A percentile compares a stretch with the other conserved stretches of the same genome.
These are phyloP conservation scores for Cyclostephanos invisitatus DNA, from an alignment of 108 stramenopile species.

Conservation along the genomic window DNA sequence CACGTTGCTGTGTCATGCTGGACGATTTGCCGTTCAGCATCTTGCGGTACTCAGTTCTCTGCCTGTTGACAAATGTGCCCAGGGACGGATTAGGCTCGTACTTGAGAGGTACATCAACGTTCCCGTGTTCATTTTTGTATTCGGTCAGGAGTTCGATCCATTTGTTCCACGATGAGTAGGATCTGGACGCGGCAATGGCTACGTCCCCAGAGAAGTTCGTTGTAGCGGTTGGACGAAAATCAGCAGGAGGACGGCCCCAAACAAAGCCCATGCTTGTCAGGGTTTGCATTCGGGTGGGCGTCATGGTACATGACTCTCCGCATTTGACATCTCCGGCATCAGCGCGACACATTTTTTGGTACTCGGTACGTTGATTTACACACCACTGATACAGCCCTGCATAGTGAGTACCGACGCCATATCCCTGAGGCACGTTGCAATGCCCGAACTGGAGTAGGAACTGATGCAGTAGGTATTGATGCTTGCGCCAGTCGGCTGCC, in stretches of 20 bases:
- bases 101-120: slow-evolving; percentile 48
- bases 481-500: slow-evolving; percentile 18
- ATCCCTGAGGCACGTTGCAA: slow-evolving; percentile 37
- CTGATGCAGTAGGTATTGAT: slow-evolving; percentile 25
- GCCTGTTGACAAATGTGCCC: slow-evolving; percentile 43
- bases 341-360: slow-evolving; percentile 27
- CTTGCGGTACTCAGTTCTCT: slow-evolving; percentile 41
- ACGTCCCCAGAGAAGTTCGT: not conserved
- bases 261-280: slow-evolving; percentile 33
- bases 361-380: slow-evolving; percentile 20
- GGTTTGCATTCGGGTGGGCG: slow-evolving; percentile 14
- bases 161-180: slow-evolving; percentile 18
- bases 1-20: slow-evolving; percentile 33
- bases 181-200: not conserved
- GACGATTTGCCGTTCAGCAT: slow-evolving; percentile 30
- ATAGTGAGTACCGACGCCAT: slow-evolving; percentile 42
- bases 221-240: not conserved
- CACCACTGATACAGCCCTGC: slow-evolving; percentile 40
- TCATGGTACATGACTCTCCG: slow-evolving; percentile 20
- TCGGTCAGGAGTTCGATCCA: slow-evolving; percentile 19
- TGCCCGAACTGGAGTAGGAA: slow-evolving; percentile 40
- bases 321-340: not conserved
- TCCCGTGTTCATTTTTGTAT: slow-evolving; percentile 19
- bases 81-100: slow-evolving; percentile 45
- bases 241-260: slow-evolving; percentile 13